phyloP scores from a whole-genome alignment of 2,329 filamentous ascomycete genomes.

The Monosporascus ibericus region DNA sequence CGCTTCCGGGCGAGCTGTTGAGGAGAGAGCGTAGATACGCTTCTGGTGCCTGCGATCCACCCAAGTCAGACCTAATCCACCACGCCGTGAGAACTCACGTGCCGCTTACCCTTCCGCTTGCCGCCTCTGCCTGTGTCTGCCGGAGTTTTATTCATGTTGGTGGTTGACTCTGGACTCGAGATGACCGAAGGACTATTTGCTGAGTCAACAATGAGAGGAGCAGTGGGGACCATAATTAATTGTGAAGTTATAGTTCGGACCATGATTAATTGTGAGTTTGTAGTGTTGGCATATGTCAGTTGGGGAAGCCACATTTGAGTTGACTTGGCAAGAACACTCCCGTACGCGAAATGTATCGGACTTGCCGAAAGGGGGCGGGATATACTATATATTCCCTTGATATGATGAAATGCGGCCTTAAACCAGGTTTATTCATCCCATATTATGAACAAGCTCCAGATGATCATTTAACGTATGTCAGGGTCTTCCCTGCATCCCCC shows the following conservation, averaged over 20 bases:
- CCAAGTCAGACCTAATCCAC: background rate
- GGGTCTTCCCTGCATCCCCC: no score
- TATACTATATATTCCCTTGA: no score
- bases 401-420: no score
- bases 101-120: constrained; percentile 26
- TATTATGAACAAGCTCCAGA: no score
- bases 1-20: constrained; percentile 86
- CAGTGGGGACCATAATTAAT: constrained; percentile 8
- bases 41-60: constrained; percentile 51
- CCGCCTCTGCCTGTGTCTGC: constrained; percentile 16
- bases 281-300: no score
- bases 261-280: constrained; percentile 5
- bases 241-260: background rate
- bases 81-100: background rate
- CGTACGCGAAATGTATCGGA: no score
- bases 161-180: constrained; percentile 9
- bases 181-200: constrained; percentile 7
- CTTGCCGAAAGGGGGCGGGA: no score
- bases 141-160: constrained; percentile 19
- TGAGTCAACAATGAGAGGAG: constrained; percentile 2
- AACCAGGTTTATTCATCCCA: no score
- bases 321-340: no score
- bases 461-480: no score
- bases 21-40: constrained; percentile 80
- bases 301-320: no score